phyloP scores from a whole-genome alignment of 2,329 filamentous ascomycete genomes.

The Venturia pyrina region DNA sequence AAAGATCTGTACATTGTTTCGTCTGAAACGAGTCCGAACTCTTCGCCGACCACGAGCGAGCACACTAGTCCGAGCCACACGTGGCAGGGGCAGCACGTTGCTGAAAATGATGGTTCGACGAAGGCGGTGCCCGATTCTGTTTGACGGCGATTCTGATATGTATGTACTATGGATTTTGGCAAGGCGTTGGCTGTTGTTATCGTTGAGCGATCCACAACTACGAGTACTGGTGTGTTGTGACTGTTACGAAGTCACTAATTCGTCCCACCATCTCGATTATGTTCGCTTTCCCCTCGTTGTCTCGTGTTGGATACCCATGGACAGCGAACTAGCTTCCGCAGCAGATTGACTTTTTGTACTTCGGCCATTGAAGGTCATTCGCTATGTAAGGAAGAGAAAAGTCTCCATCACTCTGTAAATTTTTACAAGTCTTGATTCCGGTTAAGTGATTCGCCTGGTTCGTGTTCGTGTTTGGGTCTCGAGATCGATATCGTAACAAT shows the following conservation, averaged over 20 bases:
- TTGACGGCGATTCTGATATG: neutral
- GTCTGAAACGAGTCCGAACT: constrained; percentile 30
- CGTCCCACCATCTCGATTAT: too few relatives aligned
- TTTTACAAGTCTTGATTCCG: too few relatives aligned
- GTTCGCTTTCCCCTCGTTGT: too few relatives aligned
- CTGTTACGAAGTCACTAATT: neutral
- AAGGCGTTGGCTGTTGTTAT: neutral
- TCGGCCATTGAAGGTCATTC: too few relatives aligned
- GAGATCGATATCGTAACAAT: too few relatives aligned
- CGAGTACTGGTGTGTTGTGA: neutral
- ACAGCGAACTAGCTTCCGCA: neutral
- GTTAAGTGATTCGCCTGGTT: too few relatives aligned
- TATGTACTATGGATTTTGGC: neutral
- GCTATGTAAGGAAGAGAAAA: too few relatives aligned
- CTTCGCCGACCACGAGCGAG: constrained; percentile 27
- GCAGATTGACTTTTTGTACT: neutral
- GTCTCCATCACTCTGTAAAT: too few relatives aligned
- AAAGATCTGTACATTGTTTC: constrained; percentile 41
- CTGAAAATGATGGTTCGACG: neutral
- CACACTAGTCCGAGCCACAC: constrained; percentile 23
- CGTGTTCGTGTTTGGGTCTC: too few relatives aligned
- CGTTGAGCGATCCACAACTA: neutral
- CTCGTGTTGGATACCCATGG: neutral
- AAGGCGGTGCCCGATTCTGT: neutral
- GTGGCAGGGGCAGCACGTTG: constrained; percentile 14